Evolutionary conservation across 1,284 basidiomycete species (phyloP).

Genomic region (Apiotrichum mycotoxinovorans): DNA sequence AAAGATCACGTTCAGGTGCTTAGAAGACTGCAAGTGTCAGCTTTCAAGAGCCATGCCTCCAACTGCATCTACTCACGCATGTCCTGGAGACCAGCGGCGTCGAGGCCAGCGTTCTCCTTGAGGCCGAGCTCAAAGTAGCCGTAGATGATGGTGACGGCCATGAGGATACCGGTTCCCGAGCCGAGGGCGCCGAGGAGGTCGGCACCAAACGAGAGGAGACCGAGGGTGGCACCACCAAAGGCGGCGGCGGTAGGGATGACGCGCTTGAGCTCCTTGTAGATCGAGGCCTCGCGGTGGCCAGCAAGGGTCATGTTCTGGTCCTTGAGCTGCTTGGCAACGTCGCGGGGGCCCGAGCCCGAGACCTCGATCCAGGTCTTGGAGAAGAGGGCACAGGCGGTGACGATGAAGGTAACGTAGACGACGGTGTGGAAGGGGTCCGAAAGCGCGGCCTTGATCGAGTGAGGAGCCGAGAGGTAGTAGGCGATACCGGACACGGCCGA

Average conservation of each 20-base stretch:
- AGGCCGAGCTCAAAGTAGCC: constrained; percentile 61
- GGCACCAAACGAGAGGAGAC: constrained; percentile 88
- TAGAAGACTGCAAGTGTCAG: background rate
- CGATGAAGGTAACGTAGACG: constrained; percentile 88
- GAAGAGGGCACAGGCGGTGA: constrained; percentile 92
- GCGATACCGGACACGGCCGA: constrained; percentile 87
- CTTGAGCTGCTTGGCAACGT: constrained; percentile 97
- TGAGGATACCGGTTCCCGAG: constrained; percentile 93
- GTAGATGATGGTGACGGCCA: constrained; percentile 98
- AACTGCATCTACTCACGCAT: constrained; percentile 21
- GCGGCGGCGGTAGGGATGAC: constrained; percentile 97
- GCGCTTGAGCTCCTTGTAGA: constrained; percentile 99
- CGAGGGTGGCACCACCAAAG: constrained; percentile 92
- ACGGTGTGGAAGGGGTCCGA: constrained; percentile 90
- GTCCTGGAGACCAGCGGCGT: constrained; percentile 52
- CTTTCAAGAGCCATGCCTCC: background rate
- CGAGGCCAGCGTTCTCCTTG: constrained; percentile 53
- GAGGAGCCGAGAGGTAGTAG: constrained; percentile 97
- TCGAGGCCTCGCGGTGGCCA: constrained; percentile 90
- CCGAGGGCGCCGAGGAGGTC: constrained; percentile 95
- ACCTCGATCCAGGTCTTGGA: constrained; percentile 99
- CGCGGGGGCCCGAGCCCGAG: constrained; percentile 88
- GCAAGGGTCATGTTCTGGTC: constrained; percentile 99
- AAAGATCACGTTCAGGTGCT: background rate
- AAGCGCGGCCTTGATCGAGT: constrained; percentile 79